These are phyloP conservation scores for Suillus brevipes DNA, from an alignment of 768 basidiomycete species.

Conservation along the genomic window DNA sequence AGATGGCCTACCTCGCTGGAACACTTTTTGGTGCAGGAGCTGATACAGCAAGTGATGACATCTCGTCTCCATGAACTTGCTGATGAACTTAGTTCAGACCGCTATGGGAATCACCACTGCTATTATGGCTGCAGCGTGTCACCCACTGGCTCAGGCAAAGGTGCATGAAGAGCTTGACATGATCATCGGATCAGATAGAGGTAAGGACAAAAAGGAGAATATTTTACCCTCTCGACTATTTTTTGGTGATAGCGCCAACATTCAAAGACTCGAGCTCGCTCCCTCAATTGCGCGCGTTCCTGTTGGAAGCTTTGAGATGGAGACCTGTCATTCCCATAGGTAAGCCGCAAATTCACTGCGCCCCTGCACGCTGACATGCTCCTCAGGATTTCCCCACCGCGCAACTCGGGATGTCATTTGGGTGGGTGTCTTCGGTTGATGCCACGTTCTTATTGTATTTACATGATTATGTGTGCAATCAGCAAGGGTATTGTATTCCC, in stretches of 20 bases:
- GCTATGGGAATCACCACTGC: slow-evolving; percentile 49
- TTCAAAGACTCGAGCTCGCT: slow-evolving; percentile 31
- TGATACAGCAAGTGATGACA: slow-evolving; percentile 15
- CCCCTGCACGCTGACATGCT: no score
- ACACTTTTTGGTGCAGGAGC: no score
- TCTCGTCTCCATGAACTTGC: not conserved
- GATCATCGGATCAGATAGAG: slow-evolving; percentile 40
- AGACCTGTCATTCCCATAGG: slow-evolving; percentile 27
- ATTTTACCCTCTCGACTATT: not conserved
- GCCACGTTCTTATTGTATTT: no score
- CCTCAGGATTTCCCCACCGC: no score
- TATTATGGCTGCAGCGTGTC: slow-evolving; percentile 49
- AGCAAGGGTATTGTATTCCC: no score
- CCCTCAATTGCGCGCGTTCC: slow-evolving; percentile 31
- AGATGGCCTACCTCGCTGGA: no score
- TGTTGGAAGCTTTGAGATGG: no score
- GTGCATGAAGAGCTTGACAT: slow-evolving; percentile 51
- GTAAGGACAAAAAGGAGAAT: slow-evolving; percentile 1
- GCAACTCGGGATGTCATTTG: no score
- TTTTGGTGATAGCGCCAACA: slow-evolving; percentile 27
- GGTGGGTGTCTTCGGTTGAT: no score
- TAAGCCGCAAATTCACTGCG: slow-evolving; percentile 7
- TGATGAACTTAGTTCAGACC: slow-evolving; percentile 26
- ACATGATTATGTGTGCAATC: no score
- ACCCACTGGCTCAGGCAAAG: slow-evolving; percentile 44